Base-by-base conservation (phyloP, 768 basidiomycete species). In the Tricholoma matsutake region DNA sequence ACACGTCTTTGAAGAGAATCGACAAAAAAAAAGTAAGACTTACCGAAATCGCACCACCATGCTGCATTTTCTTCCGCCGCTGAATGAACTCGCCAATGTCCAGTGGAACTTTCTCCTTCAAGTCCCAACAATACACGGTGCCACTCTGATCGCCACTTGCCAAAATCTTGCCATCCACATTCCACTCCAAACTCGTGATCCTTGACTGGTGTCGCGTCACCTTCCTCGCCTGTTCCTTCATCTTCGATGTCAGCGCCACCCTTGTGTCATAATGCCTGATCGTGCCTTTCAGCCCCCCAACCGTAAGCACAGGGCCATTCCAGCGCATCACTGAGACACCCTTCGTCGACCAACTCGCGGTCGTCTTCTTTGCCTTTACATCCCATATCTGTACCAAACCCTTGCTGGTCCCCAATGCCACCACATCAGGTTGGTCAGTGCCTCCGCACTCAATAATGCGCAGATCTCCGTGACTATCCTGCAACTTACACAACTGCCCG, bases 111-210 rank as follows among this genome's bases (percentile, higher is more conserved):
- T 72, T 74, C 43, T 81, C 79, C 60, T 86, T 81, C 54, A 76
- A 71, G 65, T 92, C 91, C 92, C 92, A 94, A 63, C 86, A 86
- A 67, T 88, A 86, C 16, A 93, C 86, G 3, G 81, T 81, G 20
- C 92, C 91, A 65, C 83, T 83, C 62, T 86, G 85, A 53, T 92
- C 92, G 0, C 90, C 92, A 65, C 86, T 89, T 4, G 92, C 91
- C 22, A 92, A 77, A 28, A 88, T 72, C 66, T 83, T 80, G 0
- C 87, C 86, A 60, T 90, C 85, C 4, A 75, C 69, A 62, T 87
- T 81, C 91, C 91, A 94, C 28, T 80, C 78, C 34, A 92, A 72
- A 43, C 83, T 81, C 35, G 84, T 84, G 49, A 92, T 86, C 62
- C 83, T 78, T 4, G 83, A 82, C 58, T 86, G 84, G 71, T 94